phyloP scores from a whole-genome alignment of 345 rosid genomes.

The Syzygium oleosum region DNA sequence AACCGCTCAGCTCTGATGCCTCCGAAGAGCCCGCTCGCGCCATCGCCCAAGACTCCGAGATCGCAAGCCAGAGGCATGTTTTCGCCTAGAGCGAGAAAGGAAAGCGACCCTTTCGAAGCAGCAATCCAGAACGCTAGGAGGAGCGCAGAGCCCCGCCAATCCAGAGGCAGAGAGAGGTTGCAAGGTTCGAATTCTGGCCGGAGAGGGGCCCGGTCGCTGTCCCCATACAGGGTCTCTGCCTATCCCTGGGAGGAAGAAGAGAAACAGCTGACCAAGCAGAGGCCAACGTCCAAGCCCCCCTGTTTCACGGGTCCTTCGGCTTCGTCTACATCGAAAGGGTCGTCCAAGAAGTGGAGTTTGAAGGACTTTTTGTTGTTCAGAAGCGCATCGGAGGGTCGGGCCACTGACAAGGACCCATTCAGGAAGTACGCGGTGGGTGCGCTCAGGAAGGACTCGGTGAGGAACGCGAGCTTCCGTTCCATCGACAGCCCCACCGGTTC shows the following conservation, averaged over 20 bases:
- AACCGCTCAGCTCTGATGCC: neutral
- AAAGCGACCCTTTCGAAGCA: constrained; percentile 29
- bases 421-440: constrained; percentile 29
- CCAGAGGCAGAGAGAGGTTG: constrained; percentile 47
- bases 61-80: constrained; percentile 47
- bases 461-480: constrained; percentile 36
- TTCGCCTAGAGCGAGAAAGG: constrained; percentile 40
- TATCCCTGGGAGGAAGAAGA: constrained; percentile 82
- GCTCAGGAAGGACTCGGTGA: constrained; percentile 44
- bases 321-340: constrained; percentile 26
- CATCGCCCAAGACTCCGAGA: constrained; percentile 44
- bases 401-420: constrained; percentile 40
- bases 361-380: constrained; percentile 70
- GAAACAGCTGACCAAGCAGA: constrained; percentile 4
- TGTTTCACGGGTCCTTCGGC: neutral
- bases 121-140: constrained; percentile 26
- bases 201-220: constrained; percentile 55
- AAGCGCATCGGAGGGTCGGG: constrained; percentile 87
- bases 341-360: constrained; percentile 74
- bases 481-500: constrained; percentile 17
- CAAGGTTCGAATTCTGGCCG: constrained; percentile 29
- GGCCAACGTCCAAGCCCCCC: constrained; percentile 1
- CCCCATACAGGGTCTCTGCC: constrained; percentile 65
- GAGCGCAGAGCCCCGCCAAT: neutral
- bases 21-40: constrained; percentile 14